These are phyloP conservation scores for Coniochaeta sp. DNA, from an alignment of 2,329 filamentous ascomycete genomes.

Conservation along the genomic window DNA sequence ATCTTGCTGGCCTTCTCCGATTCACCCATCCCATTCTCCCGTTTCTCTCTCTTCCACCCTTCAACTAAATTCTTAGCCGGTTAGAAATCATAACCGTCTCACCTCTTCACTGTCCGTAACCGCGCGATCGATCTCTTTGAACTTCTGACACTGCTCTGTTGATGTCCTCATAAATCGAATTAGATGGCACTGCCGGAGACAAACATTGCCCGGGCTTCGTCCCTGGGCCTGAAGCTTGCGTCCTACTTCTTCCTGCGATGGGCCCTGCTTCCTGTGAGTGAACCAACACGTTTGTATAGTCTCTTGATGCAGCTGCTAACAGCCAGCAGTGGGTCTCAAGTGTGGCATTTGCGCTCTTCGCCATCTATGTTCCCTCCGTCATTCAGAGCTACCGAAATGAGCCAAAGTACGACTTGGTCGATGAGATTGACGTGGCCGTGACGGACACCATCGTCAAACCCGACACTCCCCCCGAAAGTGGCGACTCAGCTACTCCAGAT, in stretches of 20 bases:
- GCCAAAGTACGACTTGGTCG: constrained; percentile 50
- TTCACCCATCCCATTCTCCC: too few species aligned
- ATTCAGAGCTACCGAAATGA: constrained; percentile 50
- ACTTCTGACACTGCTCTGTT: neutral
- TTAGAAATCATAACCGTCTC: neutral
- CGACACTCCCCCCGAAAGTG: neutral
- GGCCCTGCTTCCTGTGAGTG: constrained; percentile 29
- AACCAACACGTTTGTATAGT: neutral
- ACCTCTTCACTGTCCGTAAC: neutral
- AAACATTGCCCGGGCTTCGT: neutral
- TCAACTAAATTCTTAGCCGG: neutral
- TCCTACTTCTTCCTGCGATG: constrained; percentile 3
- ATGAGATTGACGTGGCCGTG: constrained; percentile 50
- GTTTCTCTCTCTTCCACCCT: too few species aligned
- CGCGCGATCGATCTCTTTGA: too few species aligned
- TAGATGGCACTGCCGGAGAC: neutral
- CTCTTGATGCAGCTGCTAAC: constrained; percentile 6
- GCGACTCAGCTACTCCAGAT: constrained; percentile 7
- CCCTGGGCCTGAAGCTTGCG: constrained; percentile 6
- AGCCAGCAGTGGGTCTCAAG: constrained; percentile 13
- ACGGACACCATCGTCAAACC: constrained; percentile 33
- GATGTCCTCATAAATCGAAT: neutral
- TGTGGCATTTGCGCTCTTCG: constrained; percentile 53
- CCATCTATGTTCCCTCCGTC: constrained; percentile 60
- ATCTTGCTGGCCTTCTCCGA: neutral